phyloP scores from a whole-genome alignment of 2,329 filamentous ascomycete species.

The Clarireedia monteithiana region DNA sequence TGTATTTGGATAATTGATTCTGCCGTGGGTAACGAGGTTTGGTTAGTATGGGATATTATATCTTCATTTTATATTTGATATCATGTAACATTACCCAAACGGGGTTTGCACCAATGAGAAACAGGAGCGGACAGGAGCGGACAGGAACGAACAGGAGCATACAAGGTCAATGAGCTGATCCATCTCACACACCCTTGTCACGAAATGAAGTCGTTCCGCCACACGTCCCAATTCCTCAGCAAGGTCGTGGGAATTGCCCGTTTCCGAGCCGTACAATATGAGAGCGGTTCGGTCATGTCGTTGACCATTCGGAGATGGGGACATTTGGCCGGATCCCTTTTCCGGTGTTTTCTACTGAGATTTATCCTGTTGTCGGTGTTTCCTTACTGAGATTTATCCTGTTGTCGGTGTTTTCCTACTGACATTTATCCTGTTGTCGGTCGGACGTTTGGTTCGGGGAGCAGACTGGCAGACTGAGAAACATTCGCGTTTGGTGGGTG shows the following conservation, averaged over 20 bases:
- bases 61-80: background rate
- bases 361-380: too few relatives aligned
- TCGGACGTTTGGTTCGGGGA: too few relatives aligned
- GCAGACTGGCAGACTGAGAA: too few relatives aligned
- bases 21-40: slow-evolving; percentile 21
- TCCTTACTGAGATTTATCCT: too few relatives aligned
- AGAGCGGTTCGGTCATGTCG: slow-evolving; percentile 44
- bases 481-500: too few relatives aligned
- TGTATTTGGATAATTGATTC: slow-evolving; percentile 43
- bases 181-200: slow-evolving; percentile 67
- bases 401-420: too few relatives aligned
- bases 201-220: slow-evolving; percentile 71
- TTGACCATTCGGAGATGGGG: slow-evolving; percentile 12
- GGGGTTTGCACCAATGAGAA: slow-evolving; percentile 5
- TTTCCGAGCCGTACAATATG: slow-evolving; percentile 89
- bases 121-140: slow-evolving; percentile 48
- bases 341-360: too few relatives aligned
- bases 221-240: slow-evolving; percentile 75
- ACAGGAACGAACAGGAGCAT: slow-evolving; percentile 31
- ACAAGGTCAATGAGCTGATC: slow-evolving; percentile 64
- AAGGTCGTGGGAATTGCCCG: slow-evolving; percentile 86
- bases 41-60: background rate
- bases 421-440: too few relatives aligned
- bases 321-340: background rate
- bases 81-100: background rate